Base-by-base conservation (phyloP, 2,329 filamentous ascomycete species). In the Colletotrichum ledebouriae region DNA sequence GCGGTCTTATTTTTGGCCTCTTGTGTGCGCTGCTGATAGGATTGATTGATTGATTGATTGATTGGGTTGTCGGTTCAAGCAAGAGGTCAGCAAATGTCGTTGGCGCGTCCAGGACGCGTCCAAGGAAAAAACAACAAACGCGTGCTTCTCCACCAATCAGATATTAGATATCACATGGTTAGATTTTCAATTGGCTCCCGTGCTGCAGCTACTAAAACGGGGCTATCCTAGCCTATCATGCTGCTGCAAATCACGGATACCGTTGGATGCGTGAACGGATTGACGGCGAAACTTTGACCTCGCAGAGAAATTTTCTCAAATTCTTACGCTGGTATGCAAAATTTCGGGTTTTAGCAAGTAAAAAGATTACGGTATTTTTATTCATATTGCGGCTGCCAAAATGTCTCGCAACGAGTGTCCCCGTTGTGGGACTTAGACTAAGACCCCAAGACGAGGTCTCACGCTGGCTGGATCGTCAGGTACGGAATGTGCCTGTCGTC, bases 381-480 rank as follows among this genome's bases (percentile, higher is more conserved):
- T 59, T 37, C 50, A 33, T 46, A 42, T 60, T 50, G 47, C 47
- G 46, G 20, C 41, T 12, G 37, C 37, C 20, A 37, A 44, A 59
- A 55, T 69, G 56, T 69, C 66, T 69, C 49, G 56, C 62, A 37
- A 69, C 62, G 49, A 66, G 57, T 57, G 50, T 60, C 56, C 62
- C 66, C 34, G 56, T 44, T 56, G 62, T 66, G 49, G 50, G 55
- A 66, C 61, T 58, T 42, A 49, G 39, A 12, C 20, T 60, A 55
- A 69, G 60, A 42, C 57, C 49, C 53, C 53, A 67, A 67, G 59
- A 63, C 44, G 39, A 39, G 37, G 39, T 29, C 56, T 53, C 6
- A 47, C 29, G 66, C 61, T 69, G 66, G 61, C 61, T 55, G 56
- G 66, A 69, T 69, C 66, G 66, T 66, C 66, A 69, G 66, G 66